These are phyloP conservation scores for Coemansia sp. DNA, from an alignment of 192 early-diverging fungal genomes.

Conservation along the genomic window DNA sequence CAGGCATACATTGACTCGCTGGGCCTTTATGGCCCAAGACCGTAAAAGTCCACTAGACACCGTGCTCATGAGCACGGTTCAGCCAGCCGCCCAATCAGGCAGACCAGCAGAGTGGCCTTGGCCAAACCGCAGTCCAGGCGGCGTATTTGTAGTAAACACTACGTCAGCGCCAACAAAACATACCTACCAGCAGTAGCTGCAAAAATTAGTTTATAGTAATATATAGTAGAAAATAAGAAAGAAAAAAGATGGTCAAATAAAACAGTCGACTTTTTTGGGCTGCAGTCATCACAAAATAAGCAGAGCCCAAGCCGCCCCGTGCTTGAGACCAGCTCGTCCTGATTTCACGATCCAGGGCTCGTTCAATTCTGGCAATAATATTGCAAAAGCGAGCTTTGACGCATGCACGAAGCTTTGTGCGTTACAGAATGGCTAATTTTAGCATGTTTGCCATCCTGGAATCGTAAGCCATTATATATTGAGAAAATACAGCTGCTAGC, in stretches of 20 bases:
- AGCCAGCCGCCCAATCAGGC: not conserved
- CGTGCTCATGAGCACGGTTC: not conserved
- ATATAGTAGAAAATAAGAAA: constrained; percentile 1
- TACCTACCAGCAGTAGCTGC: not conserved
- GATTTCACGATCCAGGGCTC: not conserved
- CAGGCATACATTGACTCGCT: not conserved
- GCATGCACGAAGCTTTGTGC: too few species aligned
- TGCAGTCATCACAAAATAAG: not conserved
- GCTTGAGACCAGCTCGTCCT: not conserved
- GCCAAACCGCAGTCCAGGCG: not conserved
- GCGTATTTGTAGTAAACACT: not conserved
- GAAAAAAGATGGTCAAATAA: not conserved
- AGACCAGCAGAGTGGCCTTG: not conserved
- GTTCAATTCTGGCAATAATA: not conserved
- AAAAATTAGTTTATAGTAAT: not conserved
- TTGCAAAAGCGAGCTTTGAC: too few species aligned
- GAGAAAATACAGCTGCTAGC: too few species aligned
- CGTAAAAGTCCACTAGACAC: not conserved
- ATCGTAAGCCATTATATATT: too few species aligned
- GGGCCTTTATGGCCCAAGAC: not conserved
- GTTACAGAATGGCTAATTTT: too few species aligned
- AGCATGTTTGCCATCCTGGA: too few species aligned
- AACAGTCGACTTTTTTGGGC: not conserved
- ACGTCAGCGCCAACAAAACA: not conserved
- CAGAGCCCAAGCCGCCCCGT: not conserved